Evolutionary conservation across 192 early-diverging fungal species (phyloP), one percentile per base, ranked within the genome.

Genomic region (Linnemannia elongata): DNA sequence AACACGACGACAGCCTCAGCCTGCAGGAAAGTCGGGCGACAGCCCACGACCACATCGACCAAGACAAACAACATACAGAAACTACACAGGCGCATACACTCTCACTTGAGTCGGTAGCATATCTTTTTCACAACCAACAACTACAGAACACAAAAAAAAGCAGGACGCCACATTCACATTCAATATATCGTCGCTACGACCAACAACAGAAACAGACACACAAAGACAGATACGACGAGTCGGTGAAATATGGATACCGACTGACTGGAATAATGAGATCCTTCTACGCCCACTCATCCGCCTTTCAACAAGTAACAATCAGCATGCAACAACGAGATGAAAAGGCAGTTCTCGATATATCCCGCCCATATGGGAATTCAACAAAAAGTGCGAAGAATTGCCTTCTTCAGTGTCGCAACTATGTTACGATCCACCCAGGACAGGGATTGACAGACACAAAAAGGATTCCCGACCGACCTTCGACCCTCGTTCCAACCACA

Each of bases 291-390:
- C 30, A 24, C 6, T 22, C 36, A 6, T n/a, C 55, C 5, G n/a
- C n/a, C 55, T 12, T 33, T 33, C 18, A 18, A 18, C 49, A 18
- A 52, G 22, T 18, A 52, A 52, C 49, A 52, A 52, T 0, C 44
- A 45, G 44, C 44, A 52, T 18, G 22, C 5, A 52, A 69, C 20
- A 17, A 69, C n/a, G 66, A 69, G 3, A 69, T 8, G 12, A 33
- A 66, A 12, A 39, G 38, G 17, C 57, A 30, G 27, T 66, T 66
- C 60, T 35, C 60, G 60, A 66, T 66, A 33, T 66, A 66, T 66
- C 60, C 60, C 60, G 60, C 60, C 60, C 30, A 66, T 66, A 72
- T 42, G n/a, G 70, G 70, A 72, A 72, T 38, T 17, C 70, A 41
- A 66, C 60, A 66, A 66, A 30, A 18, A 17, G 49, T 18, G 17